phyloP scores from a whole-genome alignment of 495 filamentous ascomycete genomes.

The Articulospora tetracladia region DNA sequence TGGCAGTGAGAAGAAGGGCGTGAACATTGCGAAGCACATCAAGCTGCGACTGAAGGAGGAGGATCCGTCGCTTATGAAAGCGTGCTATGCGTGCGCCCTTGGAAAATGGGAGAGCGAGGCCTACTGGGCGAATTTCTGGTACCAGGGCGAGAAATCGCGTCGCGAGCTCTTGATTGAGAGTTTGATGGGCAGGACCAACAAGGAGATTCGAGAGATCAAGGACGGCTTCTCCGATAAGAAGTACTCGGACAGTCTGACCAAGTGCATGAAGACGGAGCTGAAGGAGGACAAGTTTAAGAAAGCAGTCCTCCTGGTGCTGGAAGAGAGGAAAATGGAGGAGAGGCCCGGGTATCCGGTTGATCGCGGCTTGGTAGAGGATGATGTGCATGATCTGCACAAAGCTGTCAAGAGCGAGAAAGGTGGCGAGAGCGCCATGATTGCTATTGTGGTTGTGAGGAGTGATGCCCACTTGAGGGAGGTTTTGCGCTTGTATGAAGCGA shows the following conservation, averaged over 20 bases:
- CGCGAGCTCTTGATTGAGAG: constrained; percentile 89
- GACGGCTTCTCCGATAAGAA: constrained; percentile 90
- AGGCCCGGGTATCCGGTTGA: constrained; percentile 22
- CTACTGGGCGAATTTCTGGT: constrained; percentile 99
- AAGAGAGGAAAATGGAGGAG: constrained; percentile 81
- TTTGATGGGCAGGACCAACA: constrained; percentile 82
- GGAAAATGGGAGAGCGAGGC: constrained; percentile 92
- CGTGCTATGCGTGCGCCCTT: constrained; percentile 83
- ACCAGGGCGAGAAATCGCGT: constrained; percentile 80
- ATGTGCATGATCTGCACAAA: constrained; percentile 66
- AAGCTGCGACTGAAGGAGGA: constrained; percentile 71
- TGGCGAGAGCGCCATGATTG: constrained; percentile 87
- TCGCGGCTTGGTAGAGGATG: constrained; percentile 55
- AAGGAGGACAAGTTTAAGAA: constrained; percentile 93
- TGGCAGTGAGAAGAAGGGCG: constrained; percentile 64
- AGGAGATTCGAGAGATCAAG: constrained; percentile 87
- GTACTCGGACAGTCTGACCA: constrained; percentile 74
- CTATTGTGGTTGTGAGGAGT: constrained; percentile 73
- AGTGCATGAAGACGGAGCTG: constrained; percentile 87
- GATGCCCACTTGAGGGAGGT: constrained; percentile 82
- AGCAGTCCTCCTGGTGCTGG: constrained; percentile 80
- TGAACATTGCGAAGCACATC: constrained; percentile 96
- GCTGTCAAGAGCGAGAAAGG: constrained; percentile 72
- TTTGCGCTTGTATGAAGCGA: constrained; percentile 64
- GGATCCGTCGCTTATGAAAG: constrained; percentile 70